Base-by-base conservation (phyloP, 176 grass and related monocot genomes). In the Pharus latifolius region DNA sequence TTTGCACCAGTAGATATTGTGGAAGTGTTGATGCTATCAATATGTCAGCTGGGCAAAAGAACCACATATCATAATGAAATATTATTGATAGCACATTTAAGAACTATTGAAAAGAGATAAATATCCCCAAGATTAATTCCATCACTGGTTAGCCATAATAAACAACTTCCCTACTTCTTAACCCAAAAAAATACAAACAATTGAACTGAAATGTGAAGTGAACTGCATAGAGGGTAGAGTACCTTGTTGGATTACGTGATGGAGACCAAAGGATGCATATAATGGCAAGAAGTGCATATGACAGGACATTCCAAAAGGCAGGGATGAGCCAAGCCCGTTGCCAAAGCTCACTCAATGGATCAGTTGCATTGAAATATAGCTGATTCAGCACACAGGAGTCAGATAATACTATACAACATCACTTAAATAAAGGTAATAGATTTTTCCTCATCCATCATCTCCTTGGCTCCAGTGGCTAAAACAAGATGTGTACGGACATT, bases 341-440 rank as follows among this genome's bases (percentile, higher is more conserved):
- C 95, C 95, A 99, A 59, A 99, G 82, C 48, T 99, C 95, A 72
- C 95, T 99, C 65, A 99, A 91, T 14, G 95, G 95, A 71, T 99
- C 95, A 10, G 82, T 94, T 37, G 95, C 90, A 75, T 99, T 99
- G 65, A 99, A 99, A 77, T 99, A 99, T 73, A 99, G 63, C 95
- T 99, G 84, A 59, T 78, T 81, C 67, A 91, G 44, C 45, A 77
- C 7, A 32, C 56, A 22, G 14, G 30, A 33, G 58, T 67, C 35
- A 69, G 45, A 74, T 35, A 27, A 80, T 54, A 57, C 11, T 47
- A 43, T 38, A 41, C 29, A 84, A 46, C 55, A 74, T 19, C 32
- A 52, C 8, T 48, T 61, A 48, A 55, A 60, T 44, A 74, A 54
- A 46, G 6, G 62, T 3, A 5, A 76, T 20, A 54, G 1, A 14